These are phyloP conservation scores for Lentinula edodes DNA, from an alignment of 768 basidiomycete genomes.

Conservation along the genomic window DNA sequence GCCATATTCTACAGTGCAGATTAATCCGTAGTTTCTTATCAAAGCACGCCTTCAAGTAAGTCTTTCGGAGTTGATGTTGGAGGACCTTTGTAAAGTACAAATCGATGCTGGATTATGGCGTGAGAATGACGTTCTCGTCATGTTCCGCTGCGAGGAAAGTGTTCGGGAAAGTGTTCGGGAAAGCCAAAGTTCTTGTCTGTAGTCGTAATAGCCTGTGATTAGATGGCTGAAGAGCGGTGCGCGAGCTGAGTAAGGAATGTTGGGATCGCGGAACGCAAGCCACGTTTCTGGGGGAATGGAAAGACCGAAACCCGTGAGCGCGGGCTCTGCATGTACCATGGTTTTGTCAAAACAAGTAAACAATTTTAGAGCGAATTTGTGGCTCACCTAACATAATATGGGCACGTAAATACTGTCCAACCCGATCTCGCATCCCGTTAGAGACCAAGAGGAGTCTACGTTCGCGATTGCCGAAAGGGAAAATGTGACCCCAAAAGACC, in stretches of 20 bases:
- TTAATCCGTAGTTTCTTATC: not conserved
- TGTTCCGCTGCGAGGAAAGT: slow-evolving; percentile 13
- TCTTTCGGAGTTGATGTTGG: not conserved
- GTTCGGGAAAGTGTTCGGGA: slow-evolving; percentile 16
- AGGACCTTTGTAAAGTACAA: not conserved
- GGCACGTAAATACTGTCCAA: slow-evolving; percentile 17
- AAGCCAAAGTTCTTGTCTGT: slow-evolving; percentile 20
- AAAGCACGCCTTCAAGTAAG: not conserved
- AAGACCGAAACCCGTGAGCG: slow-evolving; percentile 20
- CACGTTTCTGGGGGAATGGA: slow-evolving; percentile 17
- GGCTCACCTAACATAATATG: slow-evolving; percentile 24
- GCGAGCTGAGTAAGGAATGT: slow-evolving; percentile 16
- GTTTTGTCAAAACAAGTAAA: not conserved
- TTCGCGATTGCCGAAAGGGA: slow-evolving; percentile 18
- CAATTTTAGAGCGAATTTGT: not conserved
- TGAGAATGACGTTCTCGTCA: slow-evolving; percentile 7
- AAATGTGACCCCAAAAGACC: slow-evolving; percentile 26
- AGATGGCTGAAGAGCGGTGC: slow-evolving; percentile 20
- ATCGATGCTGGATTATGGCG: not conserved
- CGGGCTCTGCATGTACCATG: slow-evolving; percentile 16
- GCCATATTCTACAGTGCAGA: too few relatives aligned
- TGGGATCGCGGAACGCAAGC: slow-evolving; percentile 18
- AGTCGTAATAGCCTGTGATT: slow-evolving; percentile 26
- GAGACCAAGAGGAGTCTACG: slow-evolving; percentile 13
- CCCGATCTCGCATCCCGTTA: slow-evolving; percentile 8